phyloP scores from a whole-genome alignment of 1,139 yeast species.

The Zygoascus meyerae region DNA sequence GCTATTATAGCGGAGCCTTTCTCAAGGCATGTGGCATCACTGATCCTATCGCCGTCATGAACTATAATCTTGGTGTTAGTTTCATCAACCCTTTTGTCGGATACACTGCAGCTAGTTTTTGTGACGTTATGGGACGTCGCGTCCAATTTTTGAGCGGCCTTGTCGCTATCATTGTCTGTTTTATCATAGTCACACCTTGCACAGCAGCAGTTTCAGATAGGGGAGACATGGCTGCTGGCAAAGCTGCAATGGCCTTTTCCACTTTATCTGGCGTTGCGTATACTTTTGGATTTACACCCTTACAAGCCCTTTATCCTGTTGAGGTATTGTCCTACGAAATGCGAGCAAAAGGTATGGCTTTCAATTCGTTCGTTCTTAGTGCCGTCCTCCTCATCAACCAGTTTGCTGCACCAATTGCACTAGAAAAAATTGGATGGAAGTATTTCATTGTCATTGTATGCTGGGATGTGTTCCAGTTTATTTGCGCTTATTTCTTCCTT shows the following conservation, averaged over 20 bases:
- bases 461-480: conserved; percentile 3
- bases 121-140: conserved; percentile 17
- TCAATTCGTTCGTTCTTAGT: conserved; percentile 23
- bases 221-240: conserved; percentile 10
- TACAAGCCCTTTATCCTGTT: conserved; percentile 28
- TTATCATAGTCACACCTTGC: conserved; percentile 8
- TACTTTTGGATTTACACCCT: conserved; percentile 11
- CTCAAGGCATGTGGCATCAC: conserved; percentile 12
- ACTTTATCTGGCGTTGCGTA: not conserved
- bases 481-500: conserved; percentile 10
- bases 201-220: conserved; percentile 5
- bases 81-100: conserved; percentile 5
- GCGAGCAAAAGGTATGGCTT: conserved; percentile 32
- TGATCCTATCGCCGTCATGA: conserved; percentile 9
- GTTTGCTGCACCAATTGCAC: conserved; percentile 53
- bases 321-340: conserved; percentile 37
- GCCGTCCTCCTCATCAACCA: conserved; percentile 34
- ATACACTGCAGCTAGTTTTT: conserved; percentile 8
- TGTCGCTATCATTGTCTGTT: conserved; percentile 9
- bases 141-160: conserved; percentile 12
- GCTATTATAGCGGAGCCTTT: conserved; percentile 11
- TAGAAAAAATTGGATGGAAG: conserved; percentile 47
- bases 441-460: conserved; percentile 28
- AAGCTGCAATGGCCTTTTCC: conserved; percentile 10
- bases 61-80: conserved; percentile 12